These are phyloP conservation scores for Volvariella volvacea DNA, from an alignment of 1,284 basidiomycete species.

Conservation along the genomic window DNA sequence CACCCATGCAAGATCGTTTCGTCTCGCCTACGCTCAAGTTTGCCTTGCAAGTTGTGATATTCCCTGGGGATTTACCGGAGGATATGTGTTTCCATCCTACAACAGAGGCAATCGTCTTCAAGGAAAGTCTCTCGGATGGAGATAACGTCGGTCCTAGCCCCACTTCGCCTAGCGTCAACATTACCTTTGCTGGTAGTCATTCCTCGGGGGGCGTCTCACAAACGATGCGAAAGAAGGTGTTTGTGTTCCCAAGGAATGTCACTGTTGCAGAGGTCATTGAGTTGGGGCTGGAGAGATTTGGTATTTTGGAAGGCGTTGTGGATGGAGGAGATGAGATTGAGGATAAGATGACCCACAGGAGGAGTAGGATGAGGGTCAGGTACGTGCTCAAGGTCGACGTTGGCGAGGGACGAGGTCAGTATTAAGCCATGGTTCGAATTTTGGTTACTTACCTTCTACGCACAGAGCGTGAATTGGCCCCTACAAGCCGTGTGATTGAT, in stretches of 20 bases:
- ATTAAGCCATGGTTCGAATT: not conserved
- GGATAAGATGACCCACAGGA: slow-evolving; percentile 78
- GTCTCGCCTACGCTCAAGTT: slow-evolving; percentile 79
- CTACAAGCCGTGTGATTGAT: slow-evolving; percentile 79
- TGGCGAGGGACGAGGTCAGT: slow-evolving; percentile 57
- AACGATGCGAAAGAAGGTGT: slow-evolving; percentile 64
- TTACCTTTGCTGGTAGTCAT: slow-evolving; percentile 9
- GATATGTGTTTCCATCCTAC: slow-evolving; percentile 89
- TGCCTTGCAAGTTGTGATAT: slow-evolving; percentile 80
- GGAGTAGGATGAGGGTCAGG: slow-evolving; percentile 72
- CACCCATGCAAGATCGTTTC: slow-evolving; percentile 48
- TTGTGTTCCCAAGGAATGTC: slow-evolving; percentile 87
- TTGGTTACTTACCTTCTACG: not conserved
- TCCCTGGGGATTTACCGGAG: slow-evolving; percentile 86
- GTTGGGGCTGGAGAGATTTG: slow-evolving; percentile 84
- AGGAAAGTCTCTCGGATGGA: slow-evolving; percentile 52
- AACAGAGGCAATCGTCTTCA: slow-evolving; percentile 87
- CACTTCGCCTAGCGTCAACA: slow-evolving; percentile 13
- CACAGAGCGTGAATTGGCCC: slow-evolving; percentile 68
- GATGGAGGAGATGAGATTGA: slow-evolving; percentile 97
- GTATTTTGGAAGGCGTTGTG: slow-evolving; percentile 91
- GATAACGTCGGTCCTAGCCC: not conserved
- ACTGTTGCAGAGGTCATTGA: slow-evolving; percentile 97
- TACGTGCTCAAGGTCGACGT: slow-evolving; percentile 66
- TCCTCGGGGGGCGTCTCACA: slow-evolving; percentile 48